Conservation (phyloP, 1,284 basidiomycete species). For the Naganishia cerealis region DNA sequence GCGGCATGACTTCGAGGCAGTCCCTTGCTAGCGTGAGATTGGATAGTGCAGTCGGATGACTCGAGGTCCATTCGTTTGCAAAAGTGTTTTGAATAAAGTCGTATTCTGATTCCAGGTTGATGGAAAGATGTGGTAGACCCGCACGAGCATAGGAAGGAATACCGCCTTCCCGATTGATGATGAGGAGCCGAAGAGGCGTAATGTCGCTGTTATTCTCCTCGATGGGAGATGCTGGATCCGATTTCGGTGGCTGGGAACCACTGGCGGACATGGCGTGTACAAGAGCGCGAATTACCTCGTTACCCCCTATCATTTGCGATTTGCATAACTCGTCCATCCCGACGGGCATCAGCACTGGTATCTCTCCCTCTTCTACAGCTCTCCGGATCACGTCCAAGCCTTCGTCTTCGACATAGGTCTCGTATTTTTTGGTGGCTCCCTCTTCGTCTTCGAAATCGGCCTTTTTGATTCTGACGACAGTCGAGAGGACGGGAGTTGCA, state of each 20-base stretch:
- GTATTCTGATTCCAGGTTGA: constrained; percentile 90
- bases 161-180: constrained; percentile 95
- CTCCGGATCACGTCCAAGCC: constrained; percentile 81
- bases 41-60: constrained; percentile 80
- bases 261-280: constrained; percentile 74
- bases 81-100: constrained; percentile 85
- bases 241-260: constrained; percentile 32
- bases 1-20: constrained; percentile 90
- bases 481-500: constrained; percentile 81
- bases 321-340: constrained; percentile 88
- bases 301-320: constrained; percentile 80
- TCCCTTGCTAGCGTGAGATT: constrained; percentile 84
- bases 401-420: constrained; percentile 59
- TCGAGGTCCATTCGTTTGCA: constrained; percentile 69
- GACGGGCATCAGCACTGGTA: constrained; percentile 92
- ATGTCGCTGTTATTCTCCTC: constrained; percentile 59
- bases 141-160: constrained; percentile 94
- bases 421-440: constrained; percentile 38
- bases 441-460: constrained; percentile 36
- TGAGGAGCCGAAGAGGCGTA: constrained; percentile 89
- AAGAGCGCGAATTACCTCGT: constrained; percentile 85
- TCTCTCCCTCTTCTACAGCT: constrained; percentile 86
- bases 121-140: constrained; percentile 90
- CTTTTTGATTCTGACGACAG: constrained; percentile 63
- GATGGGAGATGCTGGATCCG: constrained; percentile 24